A percentile compares a stretch with the other conserved stretches of the same genome.
phyloP scores from a whole-genome alignment of 345 rosid genomes.

The Aegle marmelos region DNA sequence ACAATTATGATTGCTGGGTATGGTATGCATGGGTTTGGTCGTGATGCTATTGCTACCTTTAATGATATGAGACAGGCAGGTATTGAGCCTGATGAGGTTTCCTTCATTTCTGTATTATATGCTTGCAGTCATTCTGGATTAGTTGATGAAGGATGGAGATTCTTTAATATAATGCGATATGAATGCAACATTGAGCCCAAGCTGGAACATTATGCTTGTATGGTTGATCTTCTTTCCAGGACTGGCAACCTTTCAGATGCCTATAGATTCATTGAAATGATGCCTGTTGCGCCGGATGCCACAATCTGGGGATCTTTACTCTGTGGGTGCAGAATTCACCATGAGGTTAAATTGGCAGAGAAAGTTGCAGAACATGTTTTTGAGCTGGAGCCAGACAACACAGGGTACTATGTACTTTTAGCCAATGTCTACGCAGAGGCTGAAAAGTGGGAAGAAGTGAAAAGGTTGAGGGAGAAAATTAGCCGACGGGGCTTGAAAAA shows the following conservation, averaged over 20 bases:
- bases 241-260: slow-evolving; percentile 52
- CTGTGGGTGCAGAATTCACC: slow-evolving; percentile 67
- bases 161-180: slow-evolving; percentile 60
- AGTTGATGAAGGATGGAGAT: slow-evolving; percentile 69
- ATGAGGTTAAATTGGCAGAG: slow-evolving; percentile 64
- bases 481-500: slow-evolving; percentile 45
- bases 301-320: slow-evolving; percentile 76
- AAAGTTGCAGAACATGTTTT: slow-evolving; percentile 60
- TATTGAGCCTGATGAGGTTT: slow-evolving; percentile 56
- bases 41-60: slow-evolving; percentile 59
- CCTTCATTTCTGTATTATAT: slow-evolving; percentile 58
- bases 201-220: slow-evolving; percentile 68
- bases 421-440: slow-evolving; percentile 73
- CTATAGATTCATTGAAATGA: slow-evolving; percentile 47
- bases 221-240: slow-evolving; percentile 70
- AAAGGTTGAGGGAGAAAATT: slow-evolving; percentile 48
- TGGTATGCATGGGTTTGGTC: slow-evolving; percentile 77
- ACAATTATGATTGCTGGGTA: slow-evolving; percentile 82
- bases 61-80: slow-evolving; percentile 43
- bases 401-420: slow-evolving; percentile 63
- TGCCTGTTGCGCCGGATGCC: slow-evolving; percentile 71
- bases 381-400: slow-evolving; percentile 63
- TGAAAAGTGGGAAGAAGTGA: slow-evolving; percentile 68
- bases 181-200: slow-evolving; percentile 60
- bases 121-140: slow-evolving; percentile 79